Evolutionary conservation across 192 early-diverging fungal genomes (phyloP).

Genomic region (Coemansia sp.): DNA sequence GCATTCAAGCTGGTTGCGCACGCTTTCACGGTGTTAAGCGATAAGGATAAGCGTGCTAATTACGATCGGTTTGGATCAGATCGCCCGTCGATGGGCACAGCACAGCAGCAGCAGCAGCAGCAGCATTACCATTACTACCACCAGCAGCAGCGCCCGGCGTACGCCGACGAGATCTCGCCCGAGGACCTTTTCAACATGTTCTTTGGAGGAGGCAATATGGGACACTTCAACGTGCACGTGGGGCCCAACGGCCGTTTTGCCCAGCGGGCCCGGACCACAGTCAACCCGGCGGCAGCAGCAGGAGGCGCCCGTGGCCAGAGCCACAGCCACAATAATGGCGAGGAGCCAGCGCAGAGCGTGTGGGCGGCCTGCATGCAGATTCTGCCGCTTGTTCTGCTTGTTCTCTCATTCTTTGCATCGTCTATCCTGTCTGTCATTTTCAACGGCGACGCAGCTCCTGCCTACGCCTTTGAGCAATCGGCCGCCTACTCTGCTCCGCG

Average conservation of each 20-base stretch:
- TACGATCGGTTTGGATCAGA: conserved; percentile 89
- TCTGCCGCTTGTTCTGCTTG: conserved; percentile 75
- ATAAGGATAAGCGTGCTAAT: conserved; percentile 77
- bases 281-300: conserved; percentile 43
- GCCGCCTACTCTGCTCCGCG: conserved; percentile 56
- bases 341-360: conserved; percentile 1
- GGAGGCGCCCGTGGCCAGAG: conserved; percentile 9
- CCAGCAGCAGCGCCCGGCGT: conserved; percentile 12
- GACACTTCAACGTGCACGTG: conserved; percentile 54
- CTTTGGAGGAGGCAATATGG: conserved; percentile 65
- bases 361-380: conserved; percentile 68
- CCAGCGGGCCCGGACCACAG: conserved; percentile 12
- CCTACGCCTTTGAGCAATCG: conserved; percentile 66
- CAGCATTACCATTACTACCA: neutral
- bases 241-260: conserved; percentile 20
- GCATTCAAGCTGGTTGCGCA: conserved; percentile 96
- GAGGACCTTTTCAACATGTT: conserved; percentile 98
- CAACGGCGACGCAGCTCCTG: conserved; percentile 50
- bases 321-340: conserved; percentile 17
- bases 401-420: conserved; percentile 74
- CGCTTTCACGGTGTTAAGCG: conserved; percentile 87
- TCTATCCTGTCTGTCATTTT: conserved; percentile 56
- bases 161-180: conserved; percentile 79
- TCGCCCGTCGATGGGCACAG: conserved; percentile 27
- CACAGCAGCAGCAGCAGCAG: conserved; percentile 20